phyloP scores from a whole-genome alignment of 176 grass and related monocot species.

The Oryza punctata region DNA sequence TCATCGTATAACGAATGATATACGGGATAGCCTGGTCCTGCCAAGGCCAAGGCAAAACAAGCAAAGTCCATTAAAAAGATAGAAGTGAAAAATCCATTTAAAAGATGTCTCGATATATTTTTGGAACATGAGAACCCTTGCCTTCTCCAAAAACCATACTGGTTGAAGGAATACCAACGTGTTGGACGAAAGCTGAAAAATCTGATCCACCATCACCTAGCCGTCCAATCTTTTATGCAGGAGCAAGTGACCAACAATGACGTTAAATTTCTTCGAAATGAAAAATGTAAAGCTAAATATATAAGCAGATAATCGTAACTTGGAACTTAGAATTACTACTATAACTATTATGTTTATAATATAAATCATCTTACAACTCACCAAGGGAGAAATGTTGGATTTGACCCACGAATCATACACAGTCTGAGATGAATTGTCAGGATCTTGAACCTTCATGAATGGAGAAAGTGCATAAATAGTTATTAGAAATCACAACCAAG shows the following conservation, averaged over 20 bases:
- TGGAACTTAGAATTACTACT: neutral
- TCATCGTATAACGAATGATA: conserved; percentile 93
- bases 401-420: conserved; percentile 71
- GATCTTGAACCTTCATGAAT: conserved; percentile 83
- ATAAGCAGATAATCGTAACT: neutral
- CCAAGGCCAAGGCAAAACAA: neutral
- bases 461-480: neutral
- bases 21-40: conserved; percentile 68
- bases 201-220: conserved; percentile 79
- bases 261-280: neutral
- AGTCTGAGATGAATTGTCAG: conserved; percentile 80
- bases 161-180: conserved; percentile 75
- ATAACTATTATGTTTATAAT: neutral
- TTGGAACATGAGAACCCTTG: neutral
- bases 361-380: conserved; percentile 50
- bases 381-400: conserved; percentile 38
- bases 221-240: conserved; percentile 66
- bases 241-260: conserved; percentile 11
- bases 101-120: neutral
- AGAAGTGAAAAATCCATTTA: neutral
- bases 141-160: conserved; percentile 82
- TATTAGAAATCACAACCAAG: neutral
- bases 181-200: conserved; percentile 72
- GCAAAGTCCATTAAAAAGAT: neutral
- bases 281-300: neutral